Conservation (phyloP, 106 monocot genomes). For the Platanthera zijinensis region DNA sequence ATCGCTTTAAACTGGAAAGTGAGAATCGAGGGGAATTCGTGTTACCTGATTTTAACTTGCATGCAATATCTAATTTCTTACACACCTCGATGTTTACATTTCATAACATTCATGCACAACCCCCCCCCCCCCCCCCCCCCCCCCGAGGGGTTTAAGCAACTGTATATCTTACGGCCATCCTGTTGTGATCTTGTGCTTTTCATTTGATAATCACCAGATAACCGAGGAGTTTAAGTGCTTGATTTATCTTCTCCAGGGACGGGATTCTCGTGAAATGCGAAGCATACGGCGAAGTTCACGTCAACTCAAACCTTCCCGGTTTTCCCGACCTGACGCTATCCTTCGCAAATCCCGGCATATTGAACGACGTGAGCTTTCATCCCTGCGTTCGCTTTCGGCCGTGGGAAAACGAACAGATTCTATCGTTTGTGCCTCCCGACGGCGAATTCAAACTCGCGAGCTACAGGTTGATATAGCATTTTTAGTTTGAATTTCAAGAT, state of each 20-base stretch:
- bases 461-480: constrained; percentile 43
- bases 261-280: constrained; percentile 69
- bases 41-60: neutral
- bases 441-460: constrained; percentile 75
- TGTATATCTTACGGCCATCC: neutral
- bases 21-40: too few species aligned
- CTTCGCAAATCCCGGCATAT: constrained; percentile 53
- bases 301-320: constrained; percentile 61
- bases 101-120: too few species aligned
- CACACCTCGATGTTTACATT: too few species aligned
- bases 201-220: neutral
- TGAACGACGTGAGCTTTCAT: constrained; percentile 78
- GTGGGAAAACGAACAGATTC: constrained; percentile 61
- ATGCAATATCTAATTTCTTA: neutral
- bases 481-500: too few species aligned
- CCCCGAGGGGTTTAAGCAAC: neutral
- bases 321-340: constrained; percentile 70
- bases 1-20: too few species aligned
- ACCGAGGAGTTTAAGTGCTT: neutral
- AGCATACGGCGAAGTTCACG: constrained; percentile 77
- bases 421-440: constrained; percentile 83
- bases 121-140: too few species aligned
- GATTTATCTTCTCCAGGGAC: constrained; percentile 32
- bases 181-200: neutral
- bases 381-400: constrained; percentile 82